Conservation (phyloP, 805 yeast species). For the Starmerella stigmatis region DNA sequence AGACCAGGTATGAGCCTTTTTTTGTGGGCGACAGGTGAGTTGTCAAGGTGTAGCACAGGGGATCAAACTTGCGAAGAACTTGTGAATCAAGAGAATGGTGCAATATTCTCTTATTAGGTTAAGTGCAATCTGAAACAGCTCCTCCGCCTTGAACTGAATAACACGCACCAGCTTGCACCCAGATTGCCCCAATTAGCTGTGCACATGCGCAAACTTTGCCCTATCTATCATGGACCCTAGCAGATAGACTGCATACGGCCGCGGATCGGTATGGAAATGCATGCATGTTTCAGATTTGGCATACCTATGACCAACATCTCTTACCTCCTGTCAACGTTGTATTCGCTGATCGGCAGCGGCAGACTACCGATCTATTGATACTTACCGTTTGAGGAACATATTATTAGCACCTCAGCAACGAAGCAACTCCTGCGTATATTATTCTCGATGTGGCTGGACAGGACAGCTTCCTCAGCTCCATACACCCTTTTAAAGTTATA, state of each 20-base stretch:
- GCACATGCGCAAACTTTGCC: neutral
- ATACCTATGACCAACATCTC: too few relatives aligned
- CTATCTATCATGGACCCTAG: neutral
- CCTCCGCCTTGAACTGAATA: neutral
- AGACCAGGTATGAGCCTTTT: neutral
- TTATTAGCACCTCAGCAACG: too few relatives aligned
- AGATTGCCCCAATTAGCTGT: neutral
- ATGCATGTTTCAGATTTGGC: constrained; percentile 2
- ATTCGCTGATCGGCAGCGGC: too few relatives aligned
- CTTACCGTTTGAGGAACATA: too few relatives aligned
- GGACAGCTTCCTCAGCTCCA: too few relatives aligned
- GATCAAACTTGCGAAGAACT: neutral
- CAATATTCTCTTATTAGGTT: neutral
- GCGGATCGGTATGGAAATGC: neutral
- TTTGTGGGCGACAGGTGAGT: neutral
- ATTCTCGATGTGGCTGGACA: too few relatives aligned
- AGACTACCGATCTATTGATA: too few relatives aligned
- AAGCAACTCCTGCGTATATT: too few relatives aligned
- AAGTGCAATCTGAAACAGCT: neutral
- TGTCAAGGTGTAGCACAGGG: neutral
- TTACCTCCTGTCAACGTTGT: too few relatives aligned
- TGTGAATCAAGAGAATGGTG: neutral
- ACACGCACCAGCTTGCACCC: neutral
- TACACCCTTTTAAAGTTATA: neutral
- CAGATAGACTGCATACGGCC: neutral